These are phyloP conservation scores for Rhamnella rubrinervis DNA, from an alignment of 331 rosid genomes.

Conservation along the genomic window DNA sequence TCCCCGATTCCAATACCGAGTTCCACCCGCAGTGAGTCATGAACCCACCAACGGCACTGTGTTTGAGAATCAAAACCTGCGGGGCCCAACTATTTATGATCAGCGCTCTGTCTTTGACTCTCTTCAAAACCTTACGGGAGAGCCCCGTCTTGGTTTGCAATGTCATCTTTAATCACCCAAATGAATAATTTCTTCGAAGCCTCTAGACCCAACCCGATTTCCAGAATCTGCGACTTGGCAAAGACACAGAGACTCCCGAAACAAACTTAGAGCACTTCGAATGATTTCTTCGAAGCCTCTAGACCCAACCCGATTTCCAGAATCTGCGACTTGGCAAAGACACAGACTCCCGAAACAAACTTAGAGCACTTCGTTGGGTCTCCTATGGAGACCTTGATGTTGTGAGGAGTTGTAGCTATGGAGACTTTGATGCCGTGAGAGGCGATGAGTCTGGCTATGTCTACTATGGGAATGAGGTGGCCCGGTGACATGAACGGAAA, in stretches of 20 bases:
- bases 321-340: too few species aligned
- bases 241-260: not conserved
- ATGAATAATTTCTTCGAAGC: not conserved
- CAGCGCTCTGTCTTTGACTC: not conserved
- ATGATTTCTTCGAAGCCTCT: too few species aligned
- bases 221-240: not conserved
- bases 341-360: too few species aligned
- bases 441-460: not conserved
- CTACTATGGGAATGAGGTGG: not conserved
- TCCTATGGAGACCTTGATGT: not conserved
- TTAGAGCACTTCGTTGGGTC: not conserved
- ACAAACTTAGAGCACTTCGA: too few species aligned
- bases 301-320: too few species aligned
- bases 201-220: not conserved
- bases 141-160: not conserved
- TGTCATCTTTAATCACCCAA: not conserved
- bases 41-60: conserved; percentile 5
- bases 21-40: conserved; percentile 1
- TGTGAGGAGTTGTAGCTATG: not conserved
- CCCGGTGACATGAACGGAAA: not conserved
- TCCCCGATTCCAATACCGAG: not conserved
- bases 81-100: not conserved
- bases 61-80: not conserved
- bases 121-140: not conserved
- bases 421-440: not conserved